phyloP scores from a whole-genome alignment of 2,329 filamentous ascomycete genomes.

The Colletotrichum sp. region DNA sequence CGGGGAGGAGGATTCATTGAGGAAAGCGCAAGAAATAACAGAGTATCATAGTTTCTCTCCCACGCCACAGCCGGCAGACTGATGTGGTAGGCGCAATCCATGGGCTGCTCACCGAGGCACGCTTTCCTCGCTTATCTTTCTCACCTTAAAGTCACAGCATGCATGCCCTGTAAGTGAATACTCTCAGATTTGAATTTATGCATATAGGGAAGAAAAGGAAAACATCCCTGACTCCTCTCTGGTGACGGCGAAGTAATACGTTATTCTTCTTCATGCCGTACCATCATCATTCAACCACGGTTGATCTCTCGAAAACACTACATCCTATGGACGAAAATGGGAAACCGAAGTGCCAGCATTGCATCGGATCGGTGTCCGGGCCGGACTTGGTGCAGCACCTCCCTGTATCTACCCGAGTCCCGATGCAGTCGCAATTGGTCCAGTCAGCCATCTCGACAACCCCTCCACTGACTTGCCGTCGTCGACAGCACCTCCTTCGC shows the following conservation, averaged over 20 bases:
- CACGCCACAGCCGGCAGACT: neutral
- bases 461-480: neutral
- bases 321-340: neutral
- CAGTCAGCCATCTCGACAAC: neutral
- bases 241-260: neutral
- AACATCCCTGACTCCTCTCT: neutral
- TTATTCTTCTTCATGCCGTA: neutral
- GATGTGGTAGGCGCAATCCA: neutral
- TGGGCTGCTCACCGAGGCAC: neutral
- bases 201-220: neutral
- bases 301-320: neutral
- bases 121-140: neutral
- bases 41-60: neutral
- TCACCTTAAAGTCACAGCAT: neutral
- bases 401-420: constrained; percentile 1
- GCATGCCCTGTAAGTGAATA: neutral
- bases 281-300: neutral
- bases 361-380: constrained; percentile 1
- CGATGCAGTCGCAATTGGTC: constrained; percentile 9
- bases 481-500: neutral
- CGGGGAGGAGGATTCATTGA: neutral
- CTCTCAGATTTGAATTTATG: neutral
- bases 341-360: neutral
- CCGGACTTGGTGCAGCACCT: neutral
- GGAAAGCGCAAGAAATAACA: neutral